Base-by-base conservation (phyloP, 2,329 filamentous ascomycete species). In the Rhytidhysteron rufulum region DNA sequence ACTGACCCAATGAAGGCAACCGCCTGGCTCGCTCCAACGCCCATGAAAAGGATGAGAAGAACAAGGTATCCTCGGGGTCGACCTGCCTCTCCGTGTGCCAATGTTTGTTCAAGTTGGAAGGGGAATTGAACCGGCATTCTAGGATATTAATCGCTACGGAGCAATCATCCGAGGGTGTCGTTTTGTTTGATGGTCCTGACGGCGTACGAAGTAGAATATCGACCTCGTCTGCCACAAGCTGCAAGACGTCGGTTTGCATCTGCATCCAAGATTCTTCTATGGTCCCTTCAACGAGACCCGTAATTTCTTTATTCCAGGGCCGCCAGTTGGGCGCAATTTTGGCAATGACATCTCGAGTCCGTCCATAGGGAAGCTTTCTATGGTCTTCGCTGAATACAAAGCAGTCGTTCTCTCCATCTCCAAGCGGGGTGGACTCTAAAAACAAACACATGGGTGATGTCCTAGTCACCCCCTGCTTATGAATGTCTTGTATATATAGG, bases 361-460 rank as follows among this genome's bases (percentile, higher is more conserved):
- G 68, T 15, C 72, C 70, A 27, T 72, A 70, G 11, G 69, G 60
- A 5, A 75, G 59, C 4, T 70, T 64, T 7, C 62, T 57, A 41
- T 71, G 70, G 34, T 75, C 68, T 5, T 67, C 48, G 2, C 79
- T 71, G 49, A 85, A 80, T 0, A 83, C 73, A 49, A 81, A 82
- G 2, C 56, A 57, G 51, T 84, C 79, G 4, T 71, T 41, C 0
- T 64, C 53, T 0, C 68, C 57, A 20, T 71, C 55, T 1, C 72
- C 72, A 25, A 74, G 66, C 13, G 70, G 70, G 4, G 69, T 62
- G 0, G 79, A 75, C 39, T 85, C 78, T 3, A 80, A 60, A 50
- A 82, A 83, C 2, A 85, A 57, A 47, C 73, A 84, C 0, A 82
- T 39, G 1, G 65, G 53, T 36, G 49, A 13, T 20, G 16, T 4